Conservation (phyloP, 2,329 filamentous ascomycete genomes). For the Ceratocystis papillata region DNA sequence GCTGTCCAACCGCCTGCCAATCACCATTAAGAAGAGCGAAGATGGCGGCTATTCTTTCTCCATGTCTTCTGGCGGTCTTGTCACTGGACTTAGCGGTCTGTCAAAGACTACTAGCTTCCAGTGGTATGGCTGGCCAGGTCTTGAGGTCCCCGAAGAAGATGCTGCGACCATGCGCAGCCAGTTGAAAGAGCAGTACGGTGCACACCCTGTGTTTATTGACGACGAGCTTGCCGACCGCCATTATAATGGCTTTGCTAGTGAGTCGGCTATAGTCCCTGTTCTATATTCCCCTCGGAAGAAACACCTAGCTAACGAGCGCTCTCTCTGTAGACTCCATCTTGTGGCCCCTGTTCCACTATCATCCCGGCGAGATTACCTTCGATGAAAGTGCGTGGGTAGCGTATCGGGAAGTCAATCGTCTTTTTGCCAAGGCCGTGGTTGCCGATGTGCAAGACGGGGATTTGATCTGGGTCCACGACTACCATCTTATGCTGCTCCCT, state of each 20-base stretch:
- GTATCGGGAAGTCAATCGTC: conserved; percentile 82
- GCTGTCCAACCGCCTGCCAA: conserved; percentile 87
- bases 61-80: conserved; percentile 93
- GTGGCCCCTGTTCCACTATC: conserved; percentile 98
- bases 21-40: conserved; percentile 88
- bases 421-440: conserved; percentile 81
- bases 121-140: conserved; percentile 97
- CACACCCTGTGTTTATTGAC: conserved; percentile 83
- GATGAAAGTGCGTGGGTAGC: conserved; percentile 90
- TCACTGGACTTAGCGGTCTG: conserved; percentile 83
- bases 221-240: conserved; percentile 89
- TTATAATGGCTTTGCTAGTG: conserved; percentile 97
- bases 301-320: conserved; percentile 2
- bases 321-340: conserved; percentile 68
- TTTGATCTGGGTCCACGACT: conserved; percentile 96
- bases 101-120: conserved; percentile 89
- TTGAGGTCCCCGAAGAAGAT: conserved; percentile 82
- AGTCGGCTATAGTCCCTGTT: conserved; percentile 30
- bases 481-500: conserved; percentile 93
- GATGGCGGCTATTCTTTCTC: conserved; percentile 87
- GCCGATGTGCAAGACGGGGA: conserved; percentile 87
- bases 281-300: background rate
- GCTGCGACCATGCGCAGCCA: conserved; percentile 61
- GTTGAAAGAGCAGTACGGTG: conserved; percentile 77
- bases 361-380: conserved; percentile 95